phyloP scores from a whole-genome alignment of 2,329 filamentous ascomycete genomes.

The Phaeoacremonium minimum region DNA sequence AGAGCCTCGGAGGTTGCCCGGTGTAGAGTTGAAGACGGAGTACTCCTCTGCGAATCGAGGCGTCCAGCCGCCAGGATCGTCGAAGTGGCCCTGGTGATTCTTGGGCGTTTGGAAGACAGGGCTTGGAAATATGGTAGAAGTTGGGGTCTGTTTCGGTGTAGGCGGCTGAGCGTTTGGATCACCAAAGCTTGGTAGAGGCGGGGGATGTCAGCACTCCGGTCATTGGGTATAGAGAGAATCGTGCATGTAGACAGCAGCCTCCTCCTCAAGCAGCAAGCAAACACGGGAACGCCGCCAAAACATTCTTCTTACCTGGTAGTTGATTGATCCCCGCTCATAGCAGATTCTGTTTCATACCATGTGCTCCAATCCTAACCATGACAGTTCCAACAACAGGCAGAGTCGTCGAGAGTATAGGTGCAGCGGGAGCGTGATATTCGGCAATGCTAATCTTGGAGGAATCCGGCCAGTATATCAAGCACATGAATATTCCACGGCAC shows the following conservation, averaged over 20 bases:
- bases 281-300: neutral
- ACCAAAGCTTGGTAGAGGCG: slow-evolving; percentile 48
- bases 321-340: slow-evolving; percentile 61
- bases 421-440: no score
- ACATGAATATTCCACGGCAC: neutral
- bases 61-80: slow-evolving; percentile 51
- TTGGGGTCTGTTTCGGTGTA: slow-evolving; percentile 55
- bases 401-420: no score
- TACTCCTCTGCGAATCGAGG: slow-evolving; percentile 62
- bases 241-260: no score
- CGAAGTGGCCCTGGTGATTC: slow-evolving; percentile 38
- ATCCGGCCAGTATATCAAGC: no score
- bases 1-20: slow-evolving; percentile 49
- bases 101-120: slow-evolving; percentile 55
- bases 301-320: slow-evolving; percentile 40
- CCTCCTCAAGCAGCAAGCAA: slow-evolving; percentile 1
- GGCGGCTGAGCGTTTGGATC: slow-evolving; percentile 58
- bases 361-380: neutral
- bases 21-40: slow-evolving; percentile 62
- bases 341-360: slow-evolving; percentile 28
- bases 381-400: neutral
- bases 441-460: no score
- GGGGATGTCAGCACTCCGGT: slow-evolving; percentile 28
- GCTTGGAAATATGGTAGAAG: slow-evolving; percentile 47
- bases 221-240: slow-evolving; percentile 11